Evolutionary conservation across 805 yeast genomes (phyloP), one percentile per base, ranked within the genome.

Genomic region (Spathaspora girioi): DNA sequence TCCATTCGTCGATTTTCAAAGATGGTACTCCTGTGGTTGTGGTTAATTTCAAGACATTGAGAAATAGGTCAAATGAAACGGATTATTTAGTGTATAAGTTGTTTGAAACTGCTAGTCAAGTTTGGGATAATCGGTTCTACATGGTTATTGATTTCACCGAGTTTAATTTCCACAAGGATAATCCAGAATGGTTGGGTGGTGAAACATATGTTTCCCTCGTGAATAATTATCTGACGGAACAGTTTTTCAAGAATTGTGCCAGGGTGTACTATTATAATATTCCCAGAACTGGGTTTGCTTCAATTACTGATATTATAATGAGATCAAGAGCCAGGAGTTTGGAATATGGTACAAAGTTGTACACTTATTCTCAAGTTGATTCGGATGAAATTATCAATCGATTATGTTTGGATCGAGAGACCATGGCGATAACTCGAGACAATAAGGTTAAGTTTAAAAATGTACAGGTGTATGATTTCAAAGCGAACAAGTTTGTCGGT

Each of bases 1-100:
- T 87, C 10, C 82, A 80, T 48, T 89, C 82, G 55, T 81, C 87
- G 1, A 80, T 86, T 14, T 81, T 86, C 38, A 73, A 78, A 38
- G 96, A 88, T 61, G 96, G 96, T 12, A 67, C 81, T 0, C 96
- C 94, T 0, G 76, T 84, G 18, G 69, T 87, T 26, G 82, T 86
- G 2, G 58, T 86, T 23, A 79, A 81, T 43, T 73, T 76, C 55
- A 58, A 66, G 35, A 53, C 60, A 23, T 52, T 73, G 35, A 61
- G 58, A 35, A 59, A 63, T 7, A 70, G 80, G 38, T 64, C 70
- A 4, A 59, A 63, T 48, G 77, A 73, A 50, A 59, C 67, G 8
- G 86, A 86, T 43, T 68, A 80, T 4, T 66, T 85, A 23, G 68
- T 81, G 20, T 89, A 79, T 66, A 77, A 85, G 53, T 58, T 84